These are phyloP conservation scores for Solanum chmielewskii DNA, from an alignment of 257 asterid species.

Conservation along the genomic window DNA sequence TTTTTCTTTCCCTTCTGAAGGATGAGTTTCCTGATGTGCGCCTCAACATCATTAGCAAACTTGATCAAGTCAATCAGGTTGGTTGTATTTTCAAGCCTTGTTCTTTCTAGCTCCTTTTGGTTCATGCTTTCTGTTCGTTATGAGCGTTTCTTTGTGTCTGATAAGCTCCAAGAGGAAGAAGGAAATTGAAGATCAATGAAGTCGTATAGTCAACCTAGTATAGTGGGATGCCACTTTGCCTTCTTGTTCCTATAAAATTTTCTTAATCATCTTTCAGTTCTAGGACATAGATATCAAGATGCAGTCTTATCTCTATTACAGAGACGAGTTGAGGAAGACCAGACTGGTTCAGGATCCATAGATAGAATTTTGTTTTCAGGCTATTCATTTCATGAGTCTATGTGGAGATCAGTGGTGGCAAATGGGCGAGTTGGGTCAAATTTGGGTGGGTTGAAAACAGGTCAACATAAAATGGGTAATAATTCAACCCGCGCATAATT, in stretches of 20 bases:
- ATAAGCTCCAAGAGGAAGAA: not conserved
- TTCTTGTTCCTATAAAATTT: not conserved
- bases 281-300: not conserved
- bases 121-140: not conserved
- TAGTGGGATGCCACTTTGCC: not conserved
- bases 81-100: not conserved
- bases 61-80: conserved; percentile 88
- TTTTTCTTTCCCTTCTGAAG: conserved; percentile 64
- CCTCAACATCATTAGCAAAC: conserved; percentile 71
- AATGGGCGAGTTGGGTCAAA: not conserved
- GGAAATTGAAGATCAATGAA: not conserved
- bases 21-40: conserved; percentile 85
- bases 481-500: not conserved
- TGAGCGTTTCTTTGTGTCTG: not conserved
- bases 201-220: not conserved
- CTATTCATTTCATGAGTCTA: not conserved
- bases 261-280: not conserved
- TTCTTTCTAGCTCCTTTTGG: not conserved
- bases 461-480: not conserved
- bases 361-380: not conserved
- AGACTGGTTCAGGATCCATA: not conserved
- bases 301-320: not conserved
- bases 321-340: not conserved
- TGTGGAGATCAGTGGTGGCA: not conserved
- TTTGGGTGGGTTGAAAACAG: not conserved